Evolutionary conservation across 495 filamentous ascomycete species (phyloP).

Genomic region (Hyaloscypha finlandica): DNA sequence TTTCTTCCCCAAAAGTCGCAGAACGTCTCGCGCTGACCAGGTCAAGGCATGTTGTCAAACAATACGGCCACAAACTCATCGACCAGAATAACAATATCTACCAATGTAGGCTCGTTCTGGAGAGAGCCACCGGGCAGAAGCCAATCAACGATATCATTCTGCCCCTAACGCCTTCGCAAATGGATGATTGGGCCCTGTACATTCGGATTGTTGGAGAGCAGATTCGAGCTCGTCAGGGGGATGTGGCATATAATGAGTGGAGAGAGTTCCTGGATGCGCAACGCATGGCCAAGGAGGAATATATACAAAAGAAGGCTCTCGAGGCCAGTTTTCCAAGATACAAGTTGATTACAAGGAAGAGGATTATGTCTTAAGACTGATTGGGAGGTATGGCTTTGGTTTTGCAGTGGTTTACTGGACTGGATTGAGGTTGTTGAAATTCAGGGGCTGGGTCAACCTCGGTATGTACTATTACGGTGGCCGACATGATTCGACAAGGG

Average conservation of each 20-base stretch:
- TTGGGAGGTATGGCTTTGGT: background rate
- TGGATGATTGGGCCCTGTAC: conserved; percentile 49
- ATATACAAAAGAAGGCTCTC: background rate
- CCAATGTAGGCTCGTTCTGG: conserved; percentile 39
- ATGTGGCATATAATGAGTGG: conserved; percentile 9
- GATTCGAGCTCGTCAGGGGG: conserved; percentile 31
- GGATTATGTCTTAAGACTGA: background rate
- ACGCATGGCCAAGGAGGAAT: conserved; percentile 4
- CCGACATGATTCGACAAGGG: background rate
- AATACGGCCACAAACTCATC: conserved; percentile 39
- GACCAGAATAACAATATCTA: conserved; percentile 35
- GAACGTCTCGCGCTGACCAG: conserved; percentile 6
- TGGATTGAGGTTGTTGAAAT: background rate
- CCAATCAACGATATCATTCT: conserved; percentile 35
- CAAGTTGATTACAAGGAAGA: background rate
- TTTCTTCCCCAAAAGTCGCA: background rate
- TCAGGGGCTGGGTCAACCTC: background rate
- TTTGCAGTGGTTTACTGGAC: background rate
- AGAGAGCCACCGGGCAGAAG: conserved; percentile 35
- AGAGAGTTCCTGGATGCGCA: conserved; percentile 5
- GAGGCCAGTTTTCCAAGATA: conserved; percentile 1
- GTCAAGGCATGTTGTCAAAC: conserved; percentile 38
- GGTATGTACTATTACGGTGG: background rate
- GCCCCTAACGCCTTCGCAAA: conserved; percentile 46
- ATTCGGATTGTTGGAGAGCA: conserved; percentile 42